Conservation (phyloP, 192 early-diverging fungal genomes). For the Gonapodya prolifera region DNA sequence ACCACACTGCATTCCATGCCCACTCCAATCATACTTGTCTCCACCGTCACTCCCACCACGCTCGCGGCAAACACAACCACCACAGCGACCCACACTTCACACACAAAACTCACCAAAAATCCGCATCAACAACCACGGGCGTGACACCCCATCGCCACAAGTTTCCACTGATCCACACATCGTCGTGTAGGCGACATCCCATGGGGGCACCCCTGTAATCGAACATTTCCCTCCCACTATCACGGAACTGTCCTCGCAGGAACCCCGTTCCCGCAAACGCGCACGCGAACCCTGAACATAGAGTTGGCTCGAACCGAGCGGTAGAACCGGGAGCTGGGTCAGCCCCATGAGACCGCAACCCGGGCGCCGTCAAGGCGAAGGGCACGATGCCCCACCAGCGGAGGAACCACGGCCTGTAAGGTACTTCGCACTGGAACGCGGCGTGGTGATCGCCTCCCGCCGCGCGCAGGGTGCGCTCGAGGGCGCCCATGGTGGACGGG, state of each 20-base stretch:
- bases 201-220: background rate
- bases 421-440: background rate
- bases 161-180: background rate
- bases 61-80: no score
- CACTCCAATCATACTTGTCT: no score
- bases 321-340: no score
- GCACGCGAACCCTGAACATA: background rate
- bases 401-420: background rate
- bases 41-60: no score
- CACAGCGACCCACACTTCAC: background rate
- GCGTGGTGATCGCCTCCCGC: background rate
- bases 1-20: no score
- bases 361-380: background rate
- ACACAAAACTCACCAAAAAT: background rate
- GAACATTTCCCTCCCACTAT: background rate
- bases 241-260: background rate
- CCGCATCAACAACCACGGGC: background rate
- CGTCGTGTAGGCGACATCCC: constrained; percentile 2
- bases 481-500: background rate
- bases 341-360: background rate
- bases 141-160: background rate
- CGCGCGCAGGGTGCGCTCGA: background rate
- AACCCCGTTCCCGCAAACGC: background rate
- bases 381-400: background rate
- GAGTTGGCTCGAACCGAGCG: background rate